Conservation (phyloP, 2,329 filamentous ascomycete genomes). For the Paracorniculantispora psalliotae region DNA sequence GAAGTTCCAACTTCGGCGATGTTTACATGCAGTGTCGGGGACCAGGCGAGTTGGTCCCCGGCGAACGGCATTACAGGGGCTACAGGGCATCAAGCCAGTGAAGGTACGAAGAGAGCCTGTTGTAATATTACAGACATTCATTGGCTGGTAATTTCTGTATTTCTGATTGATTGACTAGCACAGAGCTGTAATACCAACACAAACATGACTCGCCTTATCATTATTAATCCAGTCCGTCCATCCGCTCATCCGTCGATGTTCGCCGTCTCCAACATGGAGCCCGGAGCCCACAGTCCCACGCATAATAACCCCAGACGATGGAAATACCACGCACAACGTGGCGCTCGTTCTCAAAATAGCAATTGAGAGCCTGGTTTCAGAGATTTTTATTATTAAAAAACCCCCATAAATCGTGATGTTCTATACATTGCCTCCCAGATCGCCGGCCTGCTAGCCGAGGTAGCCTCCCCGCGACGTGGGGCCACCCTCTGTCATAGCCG, state of each 20-base stretch:
- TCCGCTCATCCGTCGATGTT: not conserved
- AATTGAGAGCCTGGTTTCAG: no score
- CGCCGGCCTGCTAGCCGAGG: conserved; percentile 5
- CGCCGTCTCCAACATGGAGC: not conserved
- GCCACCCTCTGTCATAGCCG: not conserved
- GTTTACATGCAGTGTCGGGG: not conserved
- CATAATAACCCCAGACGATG: not conserved
- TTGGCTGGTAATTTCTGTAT: no score
- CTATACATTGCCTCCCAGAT: not conserved
- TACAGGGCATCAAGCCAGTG: not conserved
- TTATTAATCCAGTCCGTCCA: not conserved
- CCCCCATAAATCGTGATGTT: no score
- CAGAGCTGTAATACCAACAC: no score
- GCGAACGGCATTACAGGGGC: not conserved
- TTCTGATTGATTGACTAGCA: no score
- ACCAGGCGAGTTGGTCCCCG: not conserved
- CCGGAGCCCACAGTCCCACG: not conserved
- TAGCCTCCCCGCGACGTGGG: conserved; percentile 6
- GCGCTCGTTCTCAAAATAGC: no score
- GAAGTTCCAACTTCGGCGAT: not conserved
- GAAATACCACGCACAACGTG: no score
- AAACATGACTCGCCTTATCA: not conserved
- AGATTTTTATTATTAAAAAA: no score
- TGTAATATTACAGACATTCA: no score
- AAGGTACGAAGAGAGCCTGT: no score